Conservation (phyloP, 192 early-diverging fungal species). For the Pilaira anomala region DNA sequence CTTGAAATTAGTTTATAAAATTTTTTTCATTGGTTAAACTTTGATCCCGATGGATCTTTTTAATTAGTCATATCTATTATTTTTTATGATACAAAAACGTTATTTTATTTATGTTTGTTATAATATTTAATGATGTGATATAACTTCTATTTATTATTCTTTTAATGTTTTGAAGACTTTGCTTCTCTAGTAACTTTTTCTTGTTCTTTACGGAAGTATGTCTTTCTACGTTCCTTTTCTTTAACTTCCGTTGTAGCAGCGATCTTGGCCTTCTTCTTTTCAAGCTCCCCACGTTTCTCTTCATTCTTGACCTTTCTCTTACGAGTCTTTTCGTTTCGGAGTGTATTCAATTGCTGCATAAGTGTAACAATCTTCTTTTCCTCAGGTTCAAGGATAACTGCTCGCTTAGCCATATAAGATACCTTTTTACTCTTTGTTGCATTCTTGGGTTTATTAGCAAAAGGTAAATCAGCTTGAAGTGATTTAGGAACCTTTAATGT, state of each 20-base stretch:
- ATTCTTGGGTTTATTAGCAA: constrained; percentile 85
- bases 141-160: too few relatives aligned
- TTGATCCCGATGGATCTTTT: too few relatives aligned
- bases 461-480: constrained; percentile 81
- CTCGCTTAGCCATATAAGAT: constrained; percentile 61
- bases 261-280: constrained; percentile 55
- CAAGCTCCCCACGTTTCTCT: constrained; percentile 47
- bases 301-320: constrained; percentile 69
- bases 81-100: too few relatives aligned
- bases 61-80: too few relatives aligned
- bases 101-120: too few relatives aligned
- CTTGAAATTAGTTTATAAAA: too few relatives aligned
- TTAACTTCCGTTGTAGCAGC: constrained; percentile 45
- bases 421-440: constrained; percentile 48
- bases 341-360: constrained; percentile 83
- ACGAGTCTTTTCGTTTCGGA: constrained; percentile 80
- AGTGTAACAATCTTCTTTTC: constrained; percentile 84
- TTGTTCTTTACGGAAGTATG: constrained; percentile 63
- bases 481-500: constrained; percentile 76
- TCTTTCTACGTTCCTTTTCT: constrained; percentile 62
- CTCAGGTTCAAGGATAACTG: constrained; percentile 86
- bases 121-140: too few relatives aligned
- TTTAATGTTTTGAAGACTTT: background rate
- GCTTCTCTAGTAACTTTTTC: background rate
- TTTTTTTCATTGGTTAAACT: too few relatives aligned